Evolutionary conservation across 441 rosid species (phyloP).

Genomic region (Erodium texanum): DNA sequence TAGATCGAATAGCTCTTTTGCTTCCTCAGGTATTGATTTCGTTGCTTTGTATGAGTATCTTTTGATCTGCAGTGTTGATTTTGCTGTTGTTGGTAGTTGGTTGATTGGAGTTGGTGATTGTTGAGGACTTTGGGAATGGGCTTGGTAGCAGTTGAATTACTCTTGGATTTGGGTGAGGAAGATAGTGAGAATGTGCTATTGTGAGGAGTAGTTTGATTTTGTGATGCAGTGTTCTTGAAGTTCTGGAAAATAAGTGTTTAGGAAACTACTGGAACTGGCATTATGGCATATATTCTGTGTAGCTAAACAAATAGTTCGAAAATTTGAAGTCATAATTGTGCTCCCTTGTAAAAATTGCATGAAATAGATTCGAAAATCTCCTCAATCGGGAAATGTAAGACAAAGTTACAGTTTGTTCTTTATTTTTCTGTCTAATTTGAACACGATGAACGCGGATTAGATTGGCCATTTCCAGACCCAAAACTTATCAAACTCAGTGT

Average conservation of each 20-base stretch:
- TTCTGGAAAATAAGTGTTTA: background rate
- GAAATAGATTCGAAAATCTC: background rate
- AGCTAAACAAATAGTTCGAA: background rate
- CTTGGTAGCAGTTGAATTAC: background rate
- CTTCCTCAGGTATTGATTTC: conserved; percentile 38
- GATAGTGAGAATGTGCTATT: background rate
- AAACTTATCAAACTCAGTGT: background rate
- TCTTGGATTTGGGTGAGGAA: background rate
- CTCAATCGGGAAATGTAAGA: too few relatives aligned
- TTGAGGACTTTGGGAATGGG: background rate
- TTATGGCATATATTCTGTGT: background rate
- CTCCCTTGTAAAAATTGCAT: background rate
- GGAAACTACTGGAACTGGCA: too few relatives aligned
- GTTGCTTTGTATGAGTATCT: background rate
- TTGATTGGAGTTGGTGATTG: background rate
- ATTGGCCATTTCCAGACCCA: too few relatives aligned
- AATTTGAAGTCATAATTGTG: background rate
- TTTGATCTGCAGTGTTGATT: background rate
- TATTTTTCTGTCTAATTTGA: too few relatives aligned
- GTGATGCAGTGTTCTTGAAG: background rate
- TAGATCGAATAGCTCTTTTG: conserved; percentile 28
- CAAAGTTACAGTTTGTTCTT: too few relatives aligned
- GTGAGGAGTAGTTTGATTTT: background rate
- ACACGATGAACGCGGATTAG: too few relatives aligned
- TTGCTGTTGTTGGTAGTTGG: background rate